Base-by-base conservation (phyloP, 805 yeast species). In the Cephaloascus albidus region DNA sequence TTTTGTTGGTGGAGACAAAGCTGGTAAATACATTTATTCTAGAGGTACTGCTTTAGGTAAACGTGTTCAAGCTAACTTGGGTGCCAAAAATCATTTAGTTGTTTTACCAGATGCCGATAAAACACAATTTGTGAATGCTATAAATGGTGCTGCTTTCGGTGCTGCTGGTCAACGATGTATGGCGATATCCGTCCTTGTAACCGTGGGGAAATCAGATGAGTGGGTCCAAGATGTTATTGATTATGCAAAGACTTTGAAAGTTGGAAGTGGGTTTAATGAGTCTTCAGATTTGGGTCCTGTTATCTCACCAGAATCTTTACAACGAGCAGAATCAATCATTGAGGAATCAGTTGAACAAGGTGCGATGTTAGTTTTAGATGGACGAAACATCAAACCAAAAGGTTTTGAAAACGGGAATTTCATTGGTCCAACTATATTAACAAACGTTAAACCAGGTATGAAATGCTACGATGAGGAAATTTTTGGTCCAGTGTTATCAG, bases 91-190 rank as follows among this genome's bases (percentile, higher is more conserved):
- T 68, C 90, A 82, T 58, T 72, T 82, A 52, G 71, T 83, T 40
- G 76, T 82, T 15, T 63, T 80, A 45, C 86, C 88, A 15, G 89
- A 82, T 51, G 86, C 87, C 36, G 74, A 79, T 60, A 74, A 76
- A 57, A 59, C 63, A 44, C 76, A 75, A 45, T 73, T 84, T 37
- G 62, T 82, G 48, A 78, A 76, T 53, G 80, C 84, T 40, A 63
- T 82, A 36, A 78, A 70, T 42, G 83, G 86, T 37, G 87, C 89
- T 39, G 85, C 87, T 18, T 82, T 82, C 58, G 87, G 89, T 26
- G 88, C 89, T 38, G 88, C 89, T 16, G 90, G 89, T 45, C 90
- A 82, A 68, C 76, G 88, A 55, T 82, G 90, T 62, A 78, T 82
- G 84, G 85, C 86, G 10, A 76, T 83, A 39, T 78, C 84, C 18